Evolutionary conservation across 2,329 filamentous ascomycete genomes (phyloP).

Genomic region (Trichoderma hamatum): DNA sequence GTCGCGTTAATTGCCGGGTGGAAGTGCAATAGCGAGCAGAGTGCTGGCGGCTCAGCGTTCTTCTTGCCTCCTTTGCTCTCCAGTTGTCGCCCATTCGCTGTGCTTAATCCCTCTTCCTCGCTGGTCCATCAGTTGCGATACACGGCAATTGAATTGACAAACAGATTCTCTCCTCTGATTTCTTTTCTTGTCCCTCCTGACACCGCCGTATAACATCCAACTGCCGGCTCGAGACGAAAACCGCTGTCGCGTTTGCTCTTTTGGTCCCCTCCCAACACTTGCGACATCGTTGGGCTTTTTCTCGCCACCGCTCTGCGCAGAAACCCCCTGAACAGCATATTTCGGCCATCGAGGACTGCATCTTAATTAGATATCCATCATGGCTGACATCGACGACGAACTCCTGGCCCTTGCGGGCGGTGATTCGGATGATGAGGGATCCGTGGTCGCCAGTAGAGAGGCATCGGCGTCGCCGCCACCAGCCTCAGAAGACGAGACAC

Average conservation of each 20-base stretch:
- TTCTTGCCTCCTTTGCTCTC: neutral
- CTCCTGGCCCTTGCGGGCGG: constrained; percentile 90
- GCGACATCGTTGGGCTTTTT: constrained; percentile 9
- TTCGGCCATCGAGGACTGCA: neutral
- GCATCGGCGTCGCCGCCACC: constrained; percentile 57
- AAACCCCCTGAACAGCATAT: constrained; percentile 11
- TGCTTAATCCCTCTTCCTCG: neutral
- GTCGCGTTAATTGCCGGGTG: constrained; percentile 22
- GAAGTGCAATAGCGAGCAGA: constrained; percentile 17
- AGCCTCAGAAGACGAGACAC: constrained; percentile 33
- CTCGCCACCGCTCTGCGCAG: constrained; percentile 9
- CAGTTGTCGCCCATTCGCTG: neutral
- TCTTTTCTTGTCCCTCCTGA: no score
- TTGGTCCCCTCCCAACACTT: neutral
- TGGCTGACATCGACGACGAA: constrained; percentile 92
- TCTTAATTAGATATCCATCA: constrained; percentile 45
- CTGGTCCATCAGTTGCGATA: neutral
- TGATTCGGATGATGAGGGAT: constrained; percentile 63
- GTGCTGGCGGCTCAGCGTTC: constrained; percentile 13
- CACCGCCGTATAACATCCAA: neutral
- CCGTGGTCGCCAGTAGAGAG: constrained; percentile 57
- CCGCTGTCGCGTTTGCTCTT: constrained; percentile 16
- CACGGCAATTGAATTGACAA: neutral
- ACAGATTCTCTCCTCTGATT: neutral
- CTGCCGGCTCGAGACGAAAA: neutral